Percentiles rank a stretch among this genome's conserved stretches.
Evolutionary conservation across 495 filamentous ascomycete genomes (phyloP).

Genomic region (Penicillium cosmopolitanum): DNA sequence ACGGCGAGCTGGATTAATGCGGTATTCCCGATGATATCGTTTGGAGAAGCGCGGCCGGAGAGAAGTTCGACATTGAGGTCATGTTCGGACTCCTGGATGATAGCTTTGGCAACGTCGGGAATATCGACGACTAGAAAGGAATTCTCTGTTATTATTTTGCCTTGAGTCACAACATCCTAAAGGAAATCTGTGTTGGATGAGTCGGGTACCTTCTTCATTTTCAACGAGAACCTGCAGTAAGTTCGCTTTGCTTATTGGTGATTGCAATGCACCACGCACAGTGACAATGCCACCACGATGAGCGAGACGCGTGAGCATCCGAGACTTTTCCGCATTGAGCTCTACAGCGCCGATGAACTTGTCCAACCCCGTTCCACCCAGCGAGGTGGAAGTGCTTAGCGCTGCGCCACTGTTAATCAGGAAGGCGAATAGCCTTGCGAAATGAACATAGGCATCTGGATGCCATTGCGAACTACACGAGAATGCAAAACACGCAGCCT

Average conservation of each 20-base stretch:
- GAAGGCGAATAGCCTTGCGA: slow-evolving; percentile 4
- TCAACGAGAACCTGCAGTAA: slow-evolving; percentile 6
- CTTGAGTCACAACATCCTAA: no score
- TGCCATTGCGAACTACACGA: slow-evolving; percentile 2
- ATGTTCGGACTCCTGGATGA: slow-evolving; percentile 6
- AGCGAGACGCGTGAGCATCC: not conserved
- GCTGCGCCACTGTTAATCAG: slow-evolving; percentile 1
- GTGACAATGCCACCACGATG: slow-evolving; percentile 1
- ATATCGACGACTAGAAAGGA: not conserved
- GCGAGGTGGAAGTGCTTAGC: not conserved
- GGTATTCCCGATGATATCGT: not conserved
- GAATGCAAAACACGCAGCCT: slow-evolving; percentile 3
- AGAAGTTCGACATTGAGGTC: not conserved
- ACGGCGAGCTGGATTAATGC: slow-evolving; percentile 6
- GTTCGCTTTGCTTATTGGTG: slow-evolving; percentile 2
- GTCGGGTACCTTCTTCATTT: slow-evolving; percentile 8
- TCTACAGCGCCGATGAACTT: not conserved
- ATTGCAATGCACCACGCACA: not conserved
- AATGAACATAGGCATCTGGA: not conserved
- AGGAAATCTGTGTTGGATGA: not conserved
- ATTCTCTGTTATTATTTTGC: not conserved
- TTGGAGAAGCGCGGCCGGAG: not conserved
- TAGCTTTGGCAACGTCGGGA: slow-evolving; percentile 5
- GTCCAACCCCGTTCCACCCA: not conserved
- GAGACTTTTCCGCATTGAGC: not conserved